A percentile compares a stretch with the other conserved stretches of the same genome.
Evolutionary conservation across 2,329 filamentous ascomycete species (phyloP).

Genomic region (Sporothrix protearum): DNA sequence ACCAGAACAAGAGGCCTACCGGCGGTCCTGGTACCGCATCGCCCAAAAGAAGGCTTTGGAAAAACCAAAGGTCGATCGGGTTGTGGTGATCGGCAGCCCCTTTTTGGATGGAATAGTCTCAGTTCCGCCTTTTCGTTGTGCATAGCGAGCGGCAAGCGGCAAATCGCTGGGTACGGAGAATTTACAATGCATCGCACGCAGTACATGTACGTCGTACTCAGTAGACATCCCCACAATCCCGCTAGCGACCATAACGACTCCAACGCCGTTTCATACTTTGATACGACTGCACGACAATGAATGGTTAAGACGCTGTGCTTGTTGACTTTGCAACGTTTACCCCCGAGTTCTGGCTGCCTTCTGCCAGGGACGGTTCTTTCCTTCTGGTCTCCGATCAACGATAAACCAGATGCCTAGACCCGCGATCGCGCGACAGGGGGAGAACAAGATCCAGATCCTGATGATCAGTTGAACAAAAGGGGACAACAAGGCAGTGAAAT

Average conservation of each 20-base stretch:
- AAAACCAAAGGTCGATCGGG: neutral
- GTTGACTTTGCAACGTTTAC: neutral
- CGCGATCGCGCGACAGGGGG: neutral
- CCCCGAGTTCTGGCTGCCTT: neutral
- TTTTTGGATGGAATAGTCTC: neutral
- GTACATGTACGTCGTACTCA: too few relatives aligned
- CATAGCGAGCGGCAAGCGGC: neutral
- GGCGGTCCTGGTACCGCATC: too few relatives aligned
- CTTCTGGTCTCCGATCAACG: neutral
- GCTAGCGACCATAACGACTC: neutral
- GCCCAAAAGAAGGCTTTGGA: neutral
- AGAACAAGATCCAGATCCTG: neutral
- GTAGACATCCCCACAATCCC: neutral
- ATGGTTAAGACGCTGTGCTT: neutral
- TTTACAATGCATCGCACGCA: neutral
- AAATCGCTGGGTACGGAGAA: neutral
- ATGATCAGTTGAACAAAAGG: neutral
- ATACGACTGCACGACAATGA: neutral
- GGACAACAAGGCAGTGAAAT: neutral
- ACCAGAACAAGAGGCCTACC: neutral
- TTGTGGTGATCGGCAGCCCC: neutral
- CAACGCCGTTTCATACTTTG: neutral
- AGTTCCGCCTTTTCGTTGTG: neutral
- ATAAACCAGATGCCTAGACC: conserved; percentile 3
- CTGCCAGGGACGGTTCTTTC: neutral